Conservation (phyloP, 1,139 yeast species). For the Taphrina flavorubra region DNA sequence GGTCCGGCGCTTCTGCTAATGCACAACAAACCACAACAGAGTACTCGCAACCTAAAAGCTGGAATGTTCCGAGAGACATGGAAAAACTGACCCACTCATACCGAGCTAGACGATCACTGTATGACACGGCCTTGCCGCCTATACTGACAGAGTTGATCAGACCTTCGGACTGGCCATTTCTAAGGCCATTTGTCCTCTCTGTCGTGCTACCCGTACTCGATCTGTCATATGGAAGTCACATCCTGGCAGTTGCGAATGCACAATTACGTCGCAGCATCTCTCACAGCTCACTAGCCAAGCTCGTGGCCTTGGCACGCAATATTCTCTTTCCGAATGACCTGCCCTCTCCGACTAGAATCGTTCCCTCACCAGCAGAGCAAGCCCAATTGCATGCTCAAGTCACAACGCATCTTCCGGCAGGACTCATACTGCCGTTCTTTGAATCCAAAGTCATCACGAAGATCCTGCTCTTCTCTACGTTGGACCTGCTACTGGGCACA, state of each 20-base stretch:
- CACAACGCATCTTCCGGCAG: slow-evolving; percentile 6
- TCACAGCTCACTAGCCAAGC: slow-evolving; percentile 20
- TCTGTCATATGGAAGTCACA: slow-evolving; percentile 4
- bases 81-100: not conserved
- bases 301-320: slow-evolving; percentile 2
- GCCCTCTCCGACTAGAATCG: slow-evolving; percentile 22
- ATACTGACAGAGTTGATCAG: slow-evolving; percentile 12
- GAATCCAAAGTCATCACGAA: slow-evolving; percentile 22
- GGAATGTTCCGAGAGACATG: not conserved
- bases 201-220: slow-evolving; percentile 21
- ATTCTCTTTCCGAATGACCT: slow-evolving; percentile 25
- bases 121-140: not conserved
- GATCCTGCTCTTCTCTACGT: slow-evolving; percentile 11
- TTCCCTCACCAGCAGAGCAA: slow-evolving; percentile 14
- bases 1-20: not conserved
- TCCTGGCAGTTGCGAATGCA: not conserved
- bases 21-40: not conserved
- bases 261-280: not conserved
- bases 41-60: not conserved
- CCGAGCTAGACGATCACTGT: slow-evolving; percentile 5
- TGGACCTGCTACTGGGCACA: slow-evolving; percentile 24
- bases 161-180: slow-evolving; percentile 9
- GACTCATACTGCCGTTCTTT: slow-evolving; percentile 23
- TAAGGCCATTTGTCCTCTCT: not conserved
- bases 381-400: slow-evolving; percentile 4